These are phyloP conservation scores for Elasticomyces elasticus DNA, from an alignment of 495 filamentous ascomycete species.

Conservation along the genomic window DNA sequence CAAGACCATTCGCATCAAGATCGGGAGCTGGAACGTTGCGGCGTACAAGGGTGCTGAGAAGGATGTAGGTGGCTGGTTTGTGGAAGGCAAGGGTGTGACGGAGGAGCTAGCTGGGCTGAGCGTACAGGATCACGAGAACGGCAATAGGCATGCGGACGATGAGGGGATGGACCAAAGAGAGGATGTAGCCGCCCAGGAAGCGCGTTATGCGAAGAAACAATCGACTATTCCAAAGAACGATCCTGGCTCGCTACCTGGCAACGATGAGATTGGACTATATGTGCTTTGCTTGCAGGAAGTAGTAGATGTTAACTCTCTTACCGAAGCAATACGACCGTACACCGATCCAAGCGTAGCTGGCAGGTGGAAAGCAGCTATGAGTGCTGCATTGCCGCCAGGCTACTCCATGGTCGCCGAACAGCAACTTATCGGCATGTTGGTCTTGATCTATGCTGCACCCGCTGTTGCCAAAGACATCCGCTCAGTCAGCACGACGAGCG, in stretches of 20 bases:
- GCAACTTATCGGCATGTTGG: constrained; percentile 74
- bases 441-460: constrained; percentile 80
- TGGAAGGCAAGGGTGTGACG: constrained; percentile 60
- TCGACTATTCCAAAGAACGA: constrained; percentile 34
- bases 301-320: constrained; percentile 65
- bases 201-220: constrained; percentile 29
- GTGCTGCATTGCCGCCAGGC: constrained; percentile 60
- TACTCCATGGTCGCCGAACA: constrained; percentile 69
- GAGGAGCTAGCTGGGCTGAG: constrained; percentile 46
- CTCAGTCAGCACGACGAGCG: constrained; percentile 63
- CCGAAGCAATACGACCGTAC: constrained; percentile 58
- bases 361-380: constrained; percentile 68
- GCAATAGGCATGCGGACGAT: constrained; percentile 8
- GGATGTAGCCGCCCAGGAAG: constrained; percentile 37
- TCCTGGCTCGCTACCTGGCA: constrained; percentile 31
- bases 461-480: constrained; percentile 58
- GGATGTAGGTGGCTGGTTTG: constrained; percentile 79
- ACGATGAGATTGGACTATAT: constrained; percentile 72
- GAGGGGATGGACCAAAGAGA: constrained; percentile 29
- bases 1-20: constrained; percentile 63
- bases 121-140: constrained; percentile 24
- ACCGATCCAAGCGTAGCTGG: constrained; percentile 57
- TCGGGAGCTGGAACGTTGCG: constrained; percentile 94
- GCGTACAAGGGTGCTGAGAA: constrained; percentile 70
- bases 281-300: constrained; percentile 86